Conservation (phyloP, 139 green algal genomes). For the Picochlorum costavermella region DNA sequence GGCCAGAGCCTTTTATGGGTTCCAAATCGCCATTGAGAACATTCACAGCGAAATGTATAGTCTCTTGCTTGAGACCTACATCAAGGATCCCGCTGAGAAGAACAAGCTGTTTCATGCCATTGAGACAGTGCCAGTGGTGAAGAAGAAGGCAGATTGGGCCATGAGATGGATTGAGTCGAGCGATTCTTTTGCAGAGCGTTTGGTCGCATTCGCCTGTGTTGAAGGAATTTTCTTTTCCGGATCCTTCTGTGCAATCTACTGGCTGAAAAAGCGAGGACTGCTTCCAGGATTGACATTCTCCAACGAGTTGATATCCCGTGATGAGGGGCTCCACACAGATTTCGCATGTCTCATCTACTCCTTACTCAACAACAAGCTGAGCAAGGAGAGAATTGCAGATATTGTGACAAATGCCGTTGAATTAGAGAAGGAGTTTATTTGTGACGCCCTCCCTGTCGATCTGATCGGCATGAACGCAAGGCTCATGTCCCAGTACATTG, state of each 20-base stretch:
- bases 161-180: conserved; percentile 84
- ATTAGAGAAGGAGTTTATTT: conserved; percentile 95
- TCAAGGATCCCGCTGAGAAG: conserved; percentile 77
- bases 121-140: conserved; percentile 80
- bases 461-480: conserved; percentile 82
- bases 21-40: conserved; percentile 99
- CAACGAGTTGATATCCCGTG: conserved; percentile 96
- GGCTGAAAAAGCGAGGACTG: conserved; percentile 96
- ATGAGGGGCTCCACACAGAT: conserved; percentile 97
- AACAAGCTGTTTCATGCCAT: conserved; percentile 88
- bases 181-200: conserved; percentile 73
- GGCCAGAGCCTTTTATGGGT: conserved; percentile 97
- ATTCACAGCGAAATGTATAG: conserved; percentile 99
- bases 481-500: conserved; percentile 84
- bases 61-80: conserved; percentile 95
- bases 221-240: conserved; percentile 99
- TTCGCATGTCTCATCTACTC: conserved; percentile 97
- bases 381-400: conserved; percentile 40
- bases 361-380: conserved; percentile 74
- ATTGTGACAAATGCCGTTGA: conserved; percentile 86
- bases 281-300: conserved; percentile 92
- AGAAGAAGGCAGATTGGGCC: conserved; percentile 96
- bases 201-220: conserved; percentile 92
- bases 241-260: conserved; percentile 98
- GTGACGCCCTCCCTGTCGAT: conserved; percentile 72